A percentile compares a stretch with the other conserved stretches of the same genome.
phyloP scores from a whole-genome alignment of 768 basidiomycete genomes.

The Boletus subparvulus region DNA sequence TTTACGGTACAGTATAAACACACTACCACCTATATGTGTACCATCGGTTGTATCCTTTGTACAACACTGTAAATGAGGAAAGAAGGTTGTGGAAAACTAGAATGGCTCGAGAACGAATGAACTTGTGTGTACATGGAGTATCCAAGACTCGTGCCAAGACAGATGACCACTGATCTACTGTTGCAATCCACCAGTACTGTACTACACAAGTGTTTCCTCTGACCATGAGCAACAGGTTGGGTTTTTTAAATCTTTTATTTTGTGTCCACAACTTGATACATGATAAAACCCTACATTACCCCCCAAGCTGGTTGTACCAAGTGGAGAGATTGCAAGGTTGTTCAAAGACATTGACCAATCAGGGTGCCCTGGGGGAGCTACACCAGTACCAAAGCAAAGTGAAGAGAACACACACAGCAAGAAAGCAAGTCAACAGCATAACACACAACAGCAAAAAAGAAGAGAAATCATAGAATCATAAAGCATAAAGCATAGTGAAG shows the following conservation, averaged over 20 bases:
- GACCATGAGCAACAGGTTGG: conserved; percentile 1
- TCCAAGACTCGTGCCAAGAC: neutral
- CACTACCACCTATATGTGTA: conserved; percentile 19
- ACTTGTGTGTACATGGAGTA: too few relatives aligned
- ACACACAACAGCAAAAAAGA: conserved; percentile 6
- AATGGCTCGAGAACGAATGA: neutral
- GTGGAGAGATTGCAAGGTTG: too few relatives aligned
- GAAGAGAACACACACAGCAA: conserved; percentile 10
- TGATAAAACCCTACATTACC: neutral
- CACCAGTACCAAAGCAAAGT: neutral
- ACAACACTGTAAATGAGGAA: conserved; percentile 25
- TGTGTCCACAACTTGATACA: conserved; percentile 8
- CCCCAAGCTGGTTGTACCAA: too few relatives aligned
- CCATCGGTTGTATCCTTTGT: conserved; percentile 23
- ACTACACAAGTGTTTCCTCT: neutral
- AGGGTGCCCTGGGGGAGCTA: neutral
- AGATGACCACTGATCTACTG: neutral
- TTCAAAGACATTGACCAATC: too few relatives aligned
- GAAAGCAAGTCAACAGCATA: conserved; percentile 19
- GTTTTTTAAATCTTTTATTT: conserved; percentile 5
- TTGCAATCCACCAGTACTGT: neutral
- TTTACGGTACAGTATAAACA: conserved; percentile 16
- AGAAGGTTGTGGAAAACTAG: neutral
- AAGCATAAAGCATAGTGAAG: neutral
- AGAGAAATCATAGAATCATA: neutral